Evolutionary conservation across 345 rosid species (phyloP).

Genomic region (thale cress (Arabidopsis thaliana)): DNA sequence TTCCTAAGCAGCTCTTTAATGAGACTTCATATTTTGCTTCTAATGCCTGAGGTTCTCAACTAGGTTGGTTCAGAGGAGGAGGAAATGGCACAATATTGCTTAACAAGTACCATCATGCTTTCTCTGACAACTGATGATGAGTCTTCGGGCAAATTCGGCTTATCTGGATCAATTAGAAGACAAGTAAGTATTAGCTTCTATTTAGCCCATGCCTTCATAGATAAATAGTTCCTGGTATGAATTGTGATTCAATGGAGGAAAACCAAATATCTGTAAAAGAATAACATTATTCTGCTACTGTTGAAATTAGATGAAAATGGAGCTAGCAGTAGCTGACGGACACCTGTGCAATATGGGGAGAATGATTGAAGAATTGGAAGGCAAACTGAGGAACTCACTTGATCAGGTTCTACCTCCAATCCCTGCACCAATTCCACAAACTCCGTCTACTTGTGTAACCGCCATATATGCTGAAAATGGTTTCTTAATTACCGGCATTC

Average conservation of each 20-base stretch:
- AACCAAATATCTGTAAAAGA: neutral
- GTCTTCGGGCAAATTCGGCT: slow-evolving; percentile 75
- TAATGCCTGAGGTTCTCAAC: slow-evolving; percentile 20
- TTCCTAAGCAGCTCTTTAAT: neutral
- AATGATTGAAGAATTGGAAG: slow-evolving; percentile 99
- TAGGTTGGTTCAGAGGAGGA: slow-evolving; percentile 95
- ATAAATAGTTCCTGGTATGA: neutral
- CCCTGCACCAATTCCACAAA: slow-evolving; percentile 3
- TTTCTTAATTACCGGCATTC: neutral
- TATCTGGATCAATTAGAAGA: slow-evolving; percentile 96
- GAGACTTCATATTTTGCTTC: slow-evolving; percentile 4
- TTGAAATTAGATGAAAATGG: slow-evolving; percentile 78
- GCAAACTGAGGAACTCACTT: slow-evolving; percentile 87
- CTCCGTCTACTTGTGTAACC: slow-evolving; percentile 9
- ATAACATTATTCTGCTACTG: slow-evolving; percentile 5
- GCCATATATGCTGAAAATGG: neutral
- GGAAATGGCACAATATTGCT: slow-evolving; percentile 78
- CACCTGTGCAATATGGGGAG: slow-evolving; percentile 97
- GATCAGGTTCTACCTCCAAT: slow-evolving; percentile 68
- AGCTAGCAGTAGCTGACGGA: slow-evolving; percentile 81
- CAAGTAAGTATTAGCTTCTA: slow-evolving; percentile 60
- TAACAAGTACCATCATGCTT: slow-evolving; percentile 96
- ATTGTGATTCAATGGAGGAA: neutral
- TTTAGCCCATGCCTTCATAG: neutral
- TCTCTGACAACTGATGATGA: slow-evolving; percentile 87